phyloP scores from a whole-genome alignment of 495 filamentous ascomycete genomes.

The Annulohypoxylon stygium region DNA sequence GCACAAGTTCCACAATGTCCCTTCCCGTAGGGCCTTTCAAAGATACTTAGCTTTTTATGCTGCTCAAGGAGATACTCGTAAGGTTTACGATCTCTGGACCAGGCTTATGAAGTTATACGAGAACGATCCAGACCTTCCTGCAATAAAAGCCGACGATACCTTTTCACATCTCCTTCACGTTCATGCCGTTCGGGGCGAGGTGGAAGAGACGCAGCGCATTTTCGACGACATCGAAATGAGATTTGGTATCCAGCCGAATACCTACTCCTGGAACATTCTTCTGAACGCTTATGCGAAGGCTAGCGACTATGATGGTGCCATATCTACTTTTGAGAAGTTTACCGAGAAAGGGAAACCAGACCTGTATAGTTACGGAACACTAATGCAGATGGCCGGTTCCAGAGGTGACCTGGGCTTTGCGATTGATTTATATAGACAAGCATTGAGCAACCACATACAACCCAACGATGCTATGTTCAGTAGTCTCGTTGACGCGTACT shows the following conservation, averaged over 20 bases:
- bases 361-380: constrained; percentile 72
- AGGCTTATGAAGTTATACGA: constrained; percentile 57
- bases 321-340: constrained; percentile 70
- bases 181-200: constrained; percentile 73
- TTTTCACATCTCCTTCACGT: constrained; percentile 70
- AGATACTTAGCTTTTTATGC: constrained; percentile 67
- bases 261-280: constrained; percentile 79
- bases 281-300: constrained; percentile 76
- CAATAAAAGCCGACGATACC: constrained; percentile 50
- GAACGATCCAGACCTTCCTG: constrained; percentile 50
- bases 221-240: constrained; percentile 70
- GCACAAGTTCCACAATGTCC: constrained; percentile 54
- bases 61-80: constrained; percentile 63
- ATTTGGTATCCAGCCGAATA: constrained; percentile 67
- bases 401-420: constrained; percentile 80
- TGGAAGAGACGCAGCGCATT: constrained; percentile 65
- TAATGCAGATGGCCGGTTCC: constrained; percentile 78
- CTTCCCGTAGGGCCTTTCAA: constrained; percentile 60
- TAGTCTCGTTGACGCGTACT: constrained; percentile 75
- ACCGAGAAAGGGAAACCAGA: constrained; percentile 64
- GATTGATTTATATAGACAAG: constrained; percentile 70
- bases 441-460: constrained; percentile 53
- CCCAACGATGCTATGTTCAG: constrained; percentile 66
- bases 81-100: constrained; percentile 68
- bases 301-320: constrained; percentile 72